These are phyloP conservation scores for Rhodocollybia butyracea DNA, from an alignment of 768 basidiomycete species.

Conservation along the genomic window DNA sequence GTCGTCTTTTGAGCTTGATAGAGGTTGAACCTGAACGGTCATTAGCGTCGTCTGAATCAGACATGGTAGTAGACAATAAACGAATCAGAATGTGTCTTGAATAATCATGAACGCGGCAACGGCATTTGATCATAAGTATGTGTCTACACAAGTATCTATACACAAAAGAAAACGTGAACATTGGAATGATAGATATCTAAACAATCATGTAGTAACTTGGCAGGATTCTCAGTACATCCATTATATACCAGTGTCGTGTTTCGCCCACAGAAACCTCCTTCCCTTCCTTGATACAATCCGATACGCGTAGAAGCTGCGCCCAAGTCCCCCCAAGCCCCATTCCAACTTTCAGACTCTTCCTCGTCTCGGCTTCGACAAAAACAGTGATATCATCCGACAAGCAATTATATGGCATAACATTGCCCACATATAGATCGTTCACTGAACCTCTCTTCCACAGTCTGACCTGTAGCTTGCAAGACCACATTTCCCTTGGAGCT, in stretches of 20 bases:
- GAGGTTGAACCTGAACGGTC: neutral
- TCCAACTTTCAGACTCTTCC: conserved; percentile 43
- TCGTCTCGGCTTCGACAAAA: conserved; percentile 44
- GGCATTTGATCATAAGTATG: neutral
- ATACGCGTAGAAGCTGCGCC: conserved; percentile 58
- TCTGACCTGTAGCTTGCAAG: neutral
- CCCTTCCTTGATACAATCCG: conserved; percentile 12
- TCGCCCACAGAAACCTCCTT: conserved; percentile 19
- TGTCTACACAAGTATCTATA: neutral
- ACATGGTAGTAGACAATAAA: neutral
- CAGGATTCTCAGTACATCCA: conserved; percentile 47
- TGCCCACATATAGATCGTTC: neutral
- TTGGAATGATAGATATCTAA: neutral
- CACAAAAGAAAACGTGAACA: no score
- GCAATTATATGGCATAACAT: conserved; percentile 41
- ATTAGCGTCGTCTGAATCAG: neutral
- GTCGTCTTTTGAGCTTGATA: neutral
- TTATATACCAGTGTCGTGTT: conserved; percentile 55
- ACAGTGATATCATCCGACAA: conserved; percentile 57
- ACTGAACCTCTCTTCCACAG: conserved; percentile 4
- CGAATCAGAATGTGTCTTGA: neutral
- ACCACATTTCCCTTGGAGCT: conserved; percentile 11
- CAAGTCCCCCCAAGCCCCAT: conserved; percentile 65
- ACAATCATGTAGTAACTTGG: conserved; percentile 49
- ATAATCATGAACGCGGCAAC: neutral